These are phyloP conservation scores for Boehmeria nivea DNA, from an alignment of 306 rosid genomes.

Conservation along the genomic window DNA sequence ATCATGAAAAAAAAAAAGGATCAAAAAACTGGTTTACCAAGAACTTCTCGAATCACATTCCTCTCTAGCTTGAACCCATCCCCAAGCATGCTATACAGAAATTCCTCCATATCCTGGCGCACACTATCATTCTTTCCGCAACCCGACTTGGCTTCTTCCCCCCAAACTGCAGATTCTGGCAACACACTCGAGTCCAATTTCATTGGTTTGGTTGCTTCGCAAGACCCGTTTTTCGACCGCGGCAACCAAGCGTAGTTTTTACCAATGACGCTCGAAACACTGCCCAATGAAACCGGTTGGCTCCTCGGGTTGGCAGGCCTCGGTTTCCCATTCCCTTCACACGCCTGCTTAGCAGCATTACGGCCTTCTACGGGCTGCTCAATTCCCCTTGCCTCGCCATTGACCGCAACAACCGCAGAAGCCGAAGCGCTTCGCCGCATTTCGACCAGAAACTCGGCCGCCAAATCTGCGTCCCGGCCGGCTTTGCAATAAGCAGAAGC, in stretches of 20 bases:
- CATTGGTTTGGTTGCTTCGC: conserved; percentile 30
- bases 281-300: conserved; percentile 54
- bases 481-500: conserved; percentile 79
- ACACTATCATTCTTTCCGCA: conserved; percentile 24
- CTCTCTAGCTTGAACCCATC: conserved; percentile 66
- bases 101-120: conserved; percentile 68
- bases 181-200: conserved; percentile 44
- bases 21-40: conserved; percentile 56
- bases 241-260: conserved; percentile 39
- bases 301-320: conserved; percentile 29
- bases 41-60: conserved; percentile 56
- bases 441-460: conserved; percentile 49
- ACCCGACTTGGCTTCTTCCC: conserved; percentile 26
- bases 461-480: conserved; percentile 44
- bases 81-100: conserved; percentile 74
- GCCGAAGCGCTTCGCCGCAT: conserved; percentile 39
- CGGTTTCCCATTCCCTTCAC: conserved; percentile 25
- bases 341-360: conserved; percentile 25
- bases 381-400: conserved; percentile 22
- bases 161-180: conserved; percentile 44
- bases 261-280: conserved; percentile 56
- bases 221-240: conserved; percentile 33
- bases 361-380: conserved; percentile 26
- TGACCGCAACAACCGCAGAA: conserved; percentile 19
- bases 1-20: neutral